Evolutionary conservation across 805 yeast species (phyloP), one percentile per base, ranked within the genome.

Genomic region (Metschnikowia chrysomelidarum): DNA sequence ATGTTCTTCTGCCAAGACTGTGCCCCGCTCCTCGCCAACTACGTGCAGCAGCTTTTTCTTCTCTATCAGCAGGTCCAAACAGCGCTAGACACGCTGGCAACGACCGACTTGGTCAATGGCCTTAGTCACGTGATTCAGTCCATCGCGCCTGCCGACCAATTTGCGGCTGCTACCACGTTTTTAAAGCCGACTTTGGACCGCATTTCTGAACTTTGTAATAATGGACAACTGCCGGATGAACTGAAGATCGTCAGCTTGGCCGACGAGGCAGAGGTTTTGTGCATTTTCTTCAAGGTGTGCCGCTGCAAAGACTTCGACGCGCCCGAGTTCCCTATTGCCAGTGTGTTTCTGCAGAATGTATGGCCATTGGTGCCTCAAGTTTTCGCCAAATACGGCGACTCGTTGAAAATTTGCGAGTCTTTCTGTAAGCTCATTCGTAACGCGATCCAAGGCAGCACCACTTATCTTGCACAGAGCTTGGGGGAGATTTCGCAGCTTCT

Each of bases 1-100:
- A 87, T 87, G 89, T 91, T 79, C 55, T 87, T 93, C 53, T 89
- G 97, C 63, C 84, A 86, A 53, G 98, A 94, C 60, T 93, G 98
- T 53, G 75, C 89, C 0, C 51, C 58, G 9, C 66, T 79, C 11
- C 64, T 93, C 47, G 74, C 79, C 13, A 73, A 73, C 30, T 86
- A 75, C 55, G 64, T 87, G 47, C 87, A 79, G 36, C 95, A 87
- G 56, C 68, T 93, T 38, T 78, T 81, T 48, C 70, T 76, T 44
- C 79, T 93, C 41, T 91, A 87, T 60, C 74, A 75, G 33, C 66
- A 64, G 34, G 66, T 73, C 6, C 66, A 68, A 32, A 64, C 66
- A 23, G 55, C 67, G 19, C 62, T 88, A 24, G 95, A 85, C 50
- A 57, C 75, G 19, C 78, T 77, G 34, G 80, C 95, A 1, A 64